Evolutionary conservation across 495 filamentous ascomycete species (phyloP).

Genomic region (Pyrenula massariospora): DNA sequence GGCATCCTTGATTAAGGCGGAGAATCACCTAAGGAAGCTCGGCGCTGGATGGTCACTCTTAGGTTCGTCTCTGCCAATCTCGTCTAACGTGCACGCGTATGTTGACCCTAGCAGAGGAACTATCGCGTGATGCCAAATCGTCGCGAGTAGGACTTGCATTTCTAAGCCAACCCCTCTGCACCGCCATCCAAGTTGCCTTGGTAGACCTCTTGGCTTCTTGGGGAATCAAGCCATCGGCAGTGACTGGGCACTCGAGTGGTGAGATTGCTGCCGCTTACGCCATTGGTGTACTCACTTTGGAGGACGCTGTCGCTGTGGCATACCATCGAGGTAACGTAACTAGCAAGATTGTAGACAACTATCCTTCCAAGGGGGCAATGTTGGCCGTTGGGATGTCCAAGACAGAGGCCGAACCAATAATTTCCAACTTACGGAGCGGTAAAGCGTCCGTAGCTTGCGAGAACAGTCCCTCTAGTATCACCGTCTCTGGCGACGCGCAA

Average conservation of each 20-base stretch:
- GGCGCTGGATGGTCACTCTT: conserved; percentile 18
- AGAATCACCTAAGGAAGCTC: conserved; percentile 7
- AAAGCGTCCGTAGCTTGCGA: conserved; percentile 27
- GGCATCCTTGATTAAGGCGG: not conserved
- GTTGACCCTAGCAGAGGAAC: conserved; percentile 4
- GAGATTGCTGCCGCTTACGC: conserved; percentile 41
- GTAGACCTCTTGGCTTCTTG: conserved; percentile 39
- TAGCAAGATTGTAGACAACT: not conserved
- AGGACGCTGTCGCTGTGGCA: conserved; percentile 8
- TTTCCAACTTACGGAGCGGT: conserved; percentile 1
- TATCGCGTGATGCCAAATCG: conserved; percentile 3
- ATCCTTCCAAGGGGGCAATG: conserved; percentile 10
- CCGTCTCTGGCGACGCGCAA: conserved; percentile 28
- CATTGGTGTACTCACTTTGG: conserved; percentile 8
- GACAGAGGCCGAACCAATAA: not conserved
- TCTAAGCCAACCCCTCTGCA: conserved; percentile 14
- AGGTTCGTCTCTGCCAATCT: conserved; percentile 8
- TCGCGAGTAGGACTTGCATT: conserved; percentile 14
- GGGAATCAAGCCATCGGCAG: conserved; percentile 30
- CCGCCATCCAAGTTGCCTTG: conserved; percentile 17
- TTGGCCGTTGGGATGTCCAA: conserved; percentile 14
- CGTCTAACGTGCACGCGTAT: not conserved
- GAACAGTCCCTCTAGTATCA: conserved; percentile 29
- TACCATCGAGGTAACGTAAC: not conserved
- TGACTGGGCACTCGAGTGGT: conserved; percentile 55